Percentiles rank a stretch among this genome's conserved stretches.
phyloP scores from a whole-genome alignment of 768 basidiomycete genomes.

The Lentinula edodes region DNA sequence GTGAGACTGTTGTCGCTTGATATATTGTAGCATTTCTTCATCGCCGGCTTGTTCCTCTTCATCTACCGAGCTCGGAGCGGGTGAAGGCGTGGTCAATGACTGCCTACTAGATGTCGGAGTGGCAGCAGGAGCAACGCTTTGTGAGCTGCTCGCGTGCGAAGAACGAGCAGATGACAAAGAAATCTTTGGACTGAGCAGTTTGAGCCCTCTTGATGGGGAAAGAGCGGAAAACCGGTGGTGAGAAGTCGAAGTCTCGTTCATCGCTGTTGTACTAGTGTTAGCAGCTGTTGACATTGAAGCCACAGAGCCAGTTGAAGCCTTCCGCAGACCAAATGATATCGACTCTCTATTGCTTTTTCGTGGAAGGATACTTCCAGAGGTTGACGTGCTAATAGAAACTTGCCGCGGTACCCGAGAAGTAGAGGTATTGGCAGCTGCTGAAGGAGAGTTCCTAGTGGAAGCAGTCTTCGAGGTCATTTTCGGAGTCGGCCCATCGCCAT shows the following conservation, averaged over 20 bases:
- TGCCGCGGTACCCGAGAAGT: slow-evolving; percentile 66
- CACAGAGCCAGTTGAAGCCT: slow-evolving; percentile 80
- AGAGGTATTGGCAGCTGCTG: slow-evolving; percentile 26
- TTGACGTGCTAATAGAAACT: slow-evolving; percentile 39
- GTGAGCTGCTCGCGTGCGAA: slow-evolving; percentile 45
- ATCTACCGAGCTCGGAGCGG: slow-evolving; percentile 68
- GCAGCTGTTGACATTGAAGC: slow-evolving; percentile 57
- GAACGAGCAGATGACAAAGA: slow-evolving; percentile 53
- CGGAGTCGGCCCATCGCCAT: slow-evolving; percentile 40
- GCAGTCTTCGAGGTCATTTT: slow-evolving; percentile 41
- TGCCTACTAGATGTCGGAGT: slow-evolving; percentile 71
- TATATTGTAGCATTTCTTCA: slow-evolving; percentile 96
- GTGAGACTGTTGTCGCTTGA: slow-evolving; percentile 85
- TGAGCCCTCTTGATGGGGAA: slow-evolving; percentile 80
- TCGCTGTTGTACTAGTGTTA: slow-evolving; percentile 31
- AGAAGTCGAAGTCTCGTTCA: slow-evolving; percentile 24
- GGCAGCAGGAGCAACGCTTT: slow-evolving; percentile 45
- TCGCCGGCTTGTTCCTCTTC: slow-evolving; percentile 89
- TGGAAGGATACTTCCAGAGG: slow-evolving; percentile 40
- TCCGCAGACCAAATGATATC: slow-evolving; percentile 73
- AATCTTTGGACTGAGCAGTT: slow-evolving; percentile 76
- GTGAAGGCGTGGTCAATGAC: slow-evolving; percentile 81
- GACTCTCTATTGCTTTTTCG: slow-evolving; percentile 77
- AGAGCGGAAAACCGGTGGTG: slow-evolving; percentile 75
- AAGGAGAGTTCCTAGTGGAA: slow-evolving; percentile 64